These are phyloP conservation scores for Coniochaeta prunicola DNA, from an alignment of 2,329 filamentous ascomycete species.

Conservation along the genomic window DNA sequence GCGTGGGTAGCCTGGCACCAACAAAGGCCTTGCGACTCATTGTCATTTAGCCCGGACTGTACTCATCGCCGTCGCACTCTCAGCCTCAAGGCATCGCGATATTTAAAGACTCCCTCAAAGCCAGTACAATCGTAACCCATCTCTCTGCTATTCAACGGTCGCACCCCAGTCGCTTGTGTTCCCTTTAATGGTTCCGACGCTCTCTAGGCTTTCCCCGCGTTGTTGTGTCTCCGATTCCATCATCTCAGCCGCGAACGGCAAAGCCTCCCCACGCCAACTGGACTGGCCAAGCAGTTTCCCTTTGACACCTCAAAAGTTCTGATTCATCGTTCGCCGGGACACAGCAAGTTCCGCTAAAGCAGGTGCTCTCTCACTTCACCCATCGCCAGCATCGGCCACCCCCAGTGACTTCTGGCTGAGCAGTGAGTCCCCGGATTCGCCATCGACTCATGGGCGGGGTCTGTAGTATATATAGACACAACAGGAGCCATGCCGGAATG, in stretches of 20 bases:
- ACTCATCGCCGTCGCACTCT: not conserved
- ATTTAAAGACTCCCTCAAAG: not conserved
- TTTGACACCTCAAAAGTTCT: not conserved
- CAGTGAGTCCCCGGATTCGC: not conserved
- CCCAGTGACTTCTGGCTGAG: not conserved
- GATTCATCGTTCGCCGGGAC: not conserved
- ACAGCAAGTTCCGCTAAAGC: not conserved
- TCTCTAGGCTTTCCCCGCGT: not conserved
- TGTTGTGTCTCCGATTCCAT: not conserved
- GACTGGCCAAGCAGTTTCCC: not conserved
- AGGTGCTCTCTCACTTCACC: not conserved
- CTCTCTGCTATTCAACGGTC: not conserved
- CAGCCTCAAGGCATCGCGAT: not conserved
- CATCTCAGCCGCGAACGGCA: not conserved
- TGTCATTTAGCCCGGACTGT: too few species aligned
- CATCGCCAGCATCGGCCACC: not conserved
- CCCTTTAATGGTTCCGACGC: not conserved
- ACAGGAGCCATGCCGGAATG: conserved; percentile 8
- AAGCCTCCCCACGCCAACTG: not conserved
- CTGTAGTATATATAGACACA: not conserved
- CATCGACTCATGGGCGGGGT: not conserved
- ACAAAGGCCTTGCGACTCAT: too few species aligned
- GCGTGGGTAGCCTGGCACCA: not conserved
- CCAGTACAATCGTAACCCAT: not conserved
- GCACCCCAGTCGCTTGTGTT: not conserved